phyloP scores from a whole-genome alignment of 352 stramenopile species.

The Phytophthora boehmeriae region DNA sequence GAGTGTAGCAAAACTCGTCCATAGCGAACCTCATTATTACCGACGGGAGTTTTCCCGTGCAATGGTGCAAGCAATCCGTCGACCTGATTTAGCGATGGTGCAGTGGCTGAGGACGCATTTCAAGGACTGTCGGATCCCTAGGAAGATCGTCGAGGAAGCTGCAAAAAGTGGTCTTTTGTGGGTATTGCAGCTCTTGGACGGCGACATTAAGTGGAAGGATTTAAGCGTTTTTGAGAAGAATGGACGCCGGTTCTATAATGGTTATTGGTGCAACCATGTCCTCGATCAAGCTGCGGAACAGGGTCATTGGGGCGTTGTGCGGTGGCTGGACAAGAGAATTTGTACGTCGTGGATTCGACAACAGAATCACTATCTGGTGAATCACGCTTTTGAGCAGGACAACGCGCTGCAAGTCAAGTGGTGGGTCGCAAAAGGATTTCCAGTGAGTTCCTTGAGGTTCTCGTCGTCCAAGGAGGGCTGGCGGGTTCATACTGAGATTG shows the following conservation, averaged over 20 bases:
- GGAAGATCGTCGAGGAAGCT: slow-evolving; percentile 58
- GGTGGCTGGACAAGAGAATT: neutral
- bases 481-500: neutral
- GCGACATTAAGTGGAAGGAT: no score
- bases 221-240: no score
- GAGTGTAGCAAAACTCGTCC: slow-evolving; percentile 1
- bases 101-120: slow-evolving; percentile 10
- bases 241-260: no score
- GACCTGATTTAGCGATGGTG: slow-evolving; percentile 5
- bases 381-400: neutral
- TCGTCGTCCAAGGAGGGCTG: neutral
- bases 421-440: neutral
- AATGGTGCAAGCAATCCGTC: neutral
- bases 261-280: no score
- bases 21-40: slow-evolving; percentile 3
- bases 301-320: neutral
- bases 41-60: slow-evolving; percentile 1
- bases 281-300: neutral
- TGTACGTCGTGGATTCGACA: neutral
- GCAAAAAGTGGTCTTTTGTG: neutral
- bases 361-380: neutral
- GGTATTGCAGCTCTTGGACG: neutral
- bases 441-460: neutral
- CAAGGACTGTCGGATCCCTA: slow-evolving; percentile 67
- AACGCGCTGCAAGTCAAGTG: neutral